These are phyloP conservation scores for Fusarium foetens DNA, from an alignment of 2,329 filamentous ascomycete species.

Conservation along the genomic window DNA sequence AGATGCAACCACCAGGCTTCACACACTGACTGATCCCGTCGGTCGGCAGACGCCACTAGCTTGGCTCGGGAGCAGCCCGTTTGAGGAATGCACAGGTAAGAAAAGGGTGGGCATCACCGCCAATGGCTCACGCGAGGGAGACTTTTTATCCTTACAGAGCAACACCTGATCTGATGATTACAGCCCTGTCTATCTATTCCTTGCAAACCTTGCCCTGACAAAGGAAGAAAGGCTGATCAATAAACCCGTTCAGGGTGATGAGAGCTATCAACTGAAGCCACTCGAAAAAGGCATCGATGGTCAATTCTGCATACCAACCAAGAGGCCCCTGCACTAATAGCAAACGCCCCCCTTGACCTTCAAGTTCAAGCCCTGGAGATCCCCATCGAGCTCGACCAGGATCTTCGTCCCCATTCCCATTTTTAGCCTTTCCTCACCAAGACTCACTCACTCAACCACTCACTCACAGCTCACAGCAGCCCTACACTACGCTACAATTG, in stretches of 20 bases:
- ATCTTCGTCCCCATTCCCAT: slow-evolving; percentile 17
- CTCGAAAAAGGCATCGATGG: slow-evolving; percentile 14
- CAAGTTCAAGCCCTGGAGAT: slow-evolving; percentile 16
- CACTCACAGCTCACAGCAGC: neutral
- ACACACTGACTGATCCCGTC: slow-evolving; percentile 10
- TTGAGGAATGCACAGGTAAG: slow-evolving; percentile 37
- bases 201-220: slow-evolving; percentile 4
- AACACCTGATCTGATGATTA: slow-evolving; percentile 8
- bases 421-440: neutral
- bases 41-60: slow-evolving; percentile 39
- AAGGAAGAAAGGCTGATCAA: slow-evolving; percentile 10
- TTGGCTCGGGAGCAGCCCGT: slow-evolving; percentile 41
- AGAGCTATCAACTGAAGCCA: neutral
- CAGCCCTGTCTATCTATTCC: neutral
- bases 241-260: slow-evolving; percentile 3
- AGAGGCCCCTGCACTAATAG: slow-evolving; percentile 9
- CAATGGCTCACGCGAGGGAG: slow-evolving; percentile 21
- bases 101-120: slow-evolving; percentile 25
- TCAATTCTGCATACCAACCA: slow-evolving; percentile 25
- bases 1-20: slow-evolving; percentile 10
- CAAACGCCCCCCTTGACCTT: neutral
- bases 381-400: slow-evolving; percentile 21
- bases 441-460: neutral
- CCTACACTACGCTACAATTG: slow-evolving; percentile 1
- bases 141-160: neutral